A percentile compares a stretch with the other conserved stretches of the same genome.
phyloP scores from a whole-genome alignment of 2,329 filamentous ascomycete genomes.

The Hansfordia pulvinata region DNA sequence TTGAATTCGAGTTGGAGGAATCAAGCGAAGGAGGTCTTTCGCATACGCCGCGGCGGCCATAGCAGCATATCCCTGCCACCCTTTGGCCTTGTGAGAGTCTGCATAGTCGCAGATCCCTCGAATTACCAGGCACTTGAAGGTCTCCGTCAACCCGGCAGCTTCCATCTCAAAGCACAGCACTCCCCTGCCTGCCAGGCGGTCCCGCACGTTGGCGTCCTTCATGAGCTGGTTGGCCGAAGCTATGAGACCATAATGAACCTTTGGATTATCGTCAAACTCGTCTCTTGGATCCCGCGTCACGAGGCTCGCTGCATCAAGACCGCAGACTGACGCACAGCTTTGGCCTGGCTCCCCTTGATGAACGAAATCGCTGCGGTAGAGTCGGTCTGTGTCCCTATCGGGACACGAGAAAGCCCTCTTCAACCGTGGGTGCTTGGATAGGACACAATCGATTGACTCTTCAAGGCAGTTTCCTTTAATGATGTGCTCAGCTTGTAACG shows the following conservation, averaged over 20 bases:
- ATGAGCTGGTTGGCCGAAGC: neutral
- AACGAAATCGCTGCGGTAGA: slow-evolving; percentile 11
- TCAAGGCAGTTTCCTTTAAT: neutral
- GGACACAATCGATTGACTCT: neutral
- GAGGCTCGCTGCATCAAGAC: neutral
- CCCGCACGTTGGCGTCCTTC: neutral
- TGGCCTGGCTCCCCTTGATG: neutral
- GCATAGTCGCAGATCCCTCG: slow-evolving; percentile 1
- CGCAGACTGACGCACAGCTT: neutral
- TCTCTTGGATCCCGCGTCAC: neutral
- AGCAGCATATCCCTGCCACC: slow-evolving; percentile 1
- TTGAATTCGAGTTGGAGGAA: neutral
- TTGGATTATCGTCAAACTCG: neutral
- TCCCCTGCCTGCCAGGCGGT: neutral
- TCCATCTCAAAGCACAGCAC: slow-evolving; percentile 1
- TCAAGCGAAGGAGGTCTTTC: neutral
- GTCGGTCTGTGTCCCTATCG: slow-evolving; percentile 10
- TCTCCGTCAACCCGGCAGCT: slow-evolving; percentile 1
- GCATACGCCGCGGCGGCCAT: slow-evolving; percentile 1
- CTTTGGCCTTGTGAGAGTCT: slow-evolving; percentile 1
- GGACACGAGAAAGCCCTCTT: too few species aligned
- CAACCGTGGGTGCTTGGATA: neutral
- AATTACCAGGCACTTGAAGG: neutral
- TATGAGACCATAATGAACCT: slow-evolving; percentile 5
- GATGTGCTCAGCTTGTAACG: neutral